A percentile compares a stretch with the other conserved stretches of the same genome.
Evolutionary conservation across 2,329 filamentous ascomycete genomes (phyloP).

Genomic region (Colletotrichum acutatum): DNA sequence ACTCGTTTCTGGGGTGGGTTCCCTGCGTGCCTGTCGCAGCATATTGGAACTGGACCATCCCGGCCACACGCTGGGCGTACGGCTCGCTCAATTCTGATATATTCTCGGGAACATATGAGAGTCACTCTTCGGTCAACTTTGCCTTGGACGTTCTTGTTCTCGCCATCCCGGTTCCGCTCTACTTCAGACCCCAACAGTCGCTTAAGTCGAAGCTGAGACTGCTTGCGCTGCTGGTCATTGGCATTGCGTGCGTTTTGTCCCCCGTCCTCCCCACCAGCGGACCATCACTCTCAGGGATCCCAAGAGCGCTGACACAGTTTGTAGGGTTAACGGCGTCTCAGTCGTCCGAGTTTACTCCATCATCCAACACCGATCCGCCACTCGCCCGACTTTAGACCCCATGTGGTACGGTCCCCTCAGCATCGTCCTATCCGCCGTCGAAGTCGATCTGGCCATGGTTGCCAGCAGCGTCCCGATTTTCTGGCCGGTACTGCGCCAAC

Average conservation of each 20-base stretch:
- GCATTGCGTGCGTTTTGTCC: constrained; percentile 40
- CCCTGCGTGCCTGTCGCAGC: constrained; percentile 41
- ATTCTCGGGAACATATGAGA: constrained; percentile 46
- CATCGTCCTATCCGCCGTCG: constrained; percentile 38
- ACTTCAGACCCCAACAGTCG: constrained; percentile 40
- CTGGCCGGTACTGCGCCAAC: constrained; percentile 71
- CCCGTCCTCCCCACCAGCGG: neutral
- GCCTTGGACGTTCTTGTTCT: constrained; percentile 46
- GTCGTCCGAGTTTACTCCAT: constrained; percentile 46
- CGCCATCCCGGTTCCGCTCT: constrained; percentile 45
- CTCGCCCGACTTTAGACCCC: constrained; percentile 46
- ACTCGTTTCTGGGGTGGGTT: constrained; percentile 43
- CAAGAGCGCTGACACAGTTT: neutral
- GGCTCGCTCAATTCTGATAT: constrained; percentile 40
- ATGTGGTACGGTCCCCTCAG: constrained; percentile 45
- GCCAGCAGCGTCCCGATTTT: constrained; percentile 79
- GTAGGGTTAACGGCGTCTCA: constrained; percentile 41
- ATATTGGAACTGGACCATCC: constrained; percentile 37
- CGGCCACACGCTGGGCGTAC: constrained; percentile 44
- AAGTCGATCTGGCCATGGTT: constrained; percentile 42
- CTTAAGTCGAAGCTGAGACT: constrained; percentile 41
- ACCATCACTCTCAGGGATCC: neutral
- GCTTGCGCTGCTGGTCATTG: constrained; percentile 44
- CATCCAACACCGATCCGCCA: constrained; percentile 43
- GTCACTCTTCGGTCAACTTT: constrained; percentile 48